These are phyloP conservation scores for Eucalyptus erythrocorys DNA, from an alignment of 345 rosid species.

Conservation along the genomic window DNA sequence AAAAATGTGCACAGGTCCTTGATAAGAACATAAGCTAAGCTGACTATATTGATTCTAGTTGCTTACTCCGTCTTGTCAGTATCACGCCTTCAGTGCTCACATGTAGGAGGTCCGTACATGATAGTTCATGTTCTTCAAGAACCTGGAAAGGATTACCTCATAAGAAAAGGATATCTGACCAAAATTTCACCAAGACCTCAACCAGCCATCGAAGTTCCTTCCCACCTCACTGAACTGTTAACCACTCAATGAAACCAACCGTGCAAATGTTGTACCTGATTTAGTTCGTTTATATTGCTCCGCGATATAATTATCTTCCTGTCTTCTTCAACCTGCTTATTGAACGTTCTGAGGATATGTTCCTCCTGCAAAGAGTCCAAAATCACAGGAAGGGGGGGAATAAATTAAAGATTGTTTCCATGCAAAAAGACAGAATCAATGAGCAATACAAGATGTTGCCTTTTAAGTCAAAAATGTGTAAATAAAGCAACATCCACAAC, in stretches of 20 bases:
- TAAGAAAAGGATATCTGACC: not conserved
- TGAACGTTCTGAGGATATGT: constrained; percentile 50
- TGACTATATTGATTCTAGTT: not conserved
- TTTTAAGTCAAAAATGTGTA: not conserved
- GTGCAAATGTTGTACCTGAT: constrained; percentile 33
- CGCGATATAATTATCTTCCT: constrained; percentile 71
- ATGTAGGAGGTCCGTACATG: constrained; percentile 62
- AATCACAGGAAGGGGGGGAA: not conserved
- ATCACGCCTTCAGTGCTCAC: constrained; percentile 75
- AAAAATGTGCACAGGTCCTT: not conserved
- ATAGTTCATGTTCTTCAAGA: constrained; percentile 84
- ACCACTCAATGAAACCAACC: not conserved
- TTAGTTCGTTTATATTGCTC: constrained; percentile 74
- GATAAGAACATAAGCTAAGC: not conserved
- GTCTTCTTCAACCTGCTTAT: constrained; percentile 91
- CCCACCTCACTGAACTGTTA: not conserved
- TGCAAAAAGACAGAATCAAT: not conserved
- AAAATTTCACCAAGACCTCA: not conserved
- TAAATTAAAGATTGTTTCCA: not conserved
- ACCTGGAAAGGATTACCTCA: constrained; percentile 33
- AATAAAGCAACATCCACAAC: not conserved
- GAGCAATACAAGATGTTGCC: not conserved
- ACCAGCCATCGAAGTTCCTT: not conserved
- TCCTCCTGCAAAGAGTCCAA: constrained; percentile 53
- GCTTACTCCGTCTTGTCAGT: constrained; percentile 78